phyloP scores from a whole-genome alignment of 495 filamentous ascomycete genomes.

The Astrocystis sublimbata region DNA sequence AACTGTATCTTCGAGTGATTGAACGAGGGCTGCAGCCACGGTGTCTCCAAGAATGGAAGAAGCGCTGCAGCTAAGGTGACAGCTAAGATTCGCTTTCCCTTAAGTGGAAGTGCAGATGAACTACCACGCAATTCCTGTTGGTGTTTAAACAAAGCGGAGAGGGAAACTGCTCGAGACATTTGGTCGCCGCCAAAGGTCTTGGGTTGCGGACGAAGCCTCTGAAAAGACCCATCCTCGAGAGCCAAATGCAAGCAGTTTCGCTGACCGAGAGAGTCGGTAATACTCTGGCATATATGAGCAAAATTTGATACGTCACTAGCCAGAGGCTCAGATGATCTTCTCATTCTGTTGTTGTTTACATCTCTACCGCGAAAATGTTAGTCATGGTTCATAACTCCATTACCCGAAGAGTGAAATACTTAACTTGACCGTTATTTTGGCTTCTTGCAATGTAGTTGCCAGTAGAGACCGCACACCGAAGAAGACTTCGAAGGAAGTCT shows the following conservation, averaged over 20 bases:
- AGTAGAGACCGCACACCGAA: slow-evolving; percentile 32
- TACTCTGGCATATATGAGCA: neutral
- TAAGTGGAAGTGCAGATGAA: slow-evolving; percentile 29
- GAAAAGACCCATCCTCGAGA: slow-evolving; percentile 31
- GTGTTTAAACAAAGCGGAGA: slow-evolving; percentile 32
- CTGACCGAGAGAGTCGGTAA: slow-evolving; percentile 15
- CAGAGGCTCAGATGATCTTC: neutral
- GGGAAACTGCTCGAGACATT: slow-evolving; percentile 30
- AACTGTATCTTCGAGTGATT: slow-evolving; percentile 39
- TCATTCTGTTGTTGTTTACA: neutral
- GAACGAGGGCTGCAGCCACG: slow-evolving; percentile 38
- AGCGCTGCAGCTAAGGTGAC: slow-evolving; percentile 33
- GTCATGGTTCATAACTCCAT: slow-evolving; percentile 17
- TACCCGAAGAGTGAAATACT: slow-evolving; percentile 21
- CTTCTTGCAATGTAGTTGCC: slow-evolving; percentile 32
- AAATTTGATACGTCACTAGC: neutral
- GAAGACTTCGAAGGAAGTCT: slow-evolving; percentile 5
- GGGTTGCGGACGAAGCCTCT: slow-evolving; percentile 33
- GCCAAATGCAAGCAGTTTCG: slow-evolving; percentile 31
- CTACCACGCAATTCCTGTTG: slow-evolving; percentile 33
- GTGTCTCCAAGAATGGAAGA: slow-evolving; percentile 36
- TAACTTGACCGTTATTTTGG: slow-evolving; percentile 37
- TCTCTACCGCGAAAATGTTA: slow-evolving; percentile 9
- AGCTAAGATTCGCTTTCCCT: slow-evolving; percentile 35
- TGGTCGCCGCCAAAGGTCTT: slow-evolving; percentile 31